Percentiles rank a stretch among this genome's conserved stretches.
Evolutionary conservation across 306 rosid genomes (phyloP).

Genomic region (Malus sieversii): DNA sequence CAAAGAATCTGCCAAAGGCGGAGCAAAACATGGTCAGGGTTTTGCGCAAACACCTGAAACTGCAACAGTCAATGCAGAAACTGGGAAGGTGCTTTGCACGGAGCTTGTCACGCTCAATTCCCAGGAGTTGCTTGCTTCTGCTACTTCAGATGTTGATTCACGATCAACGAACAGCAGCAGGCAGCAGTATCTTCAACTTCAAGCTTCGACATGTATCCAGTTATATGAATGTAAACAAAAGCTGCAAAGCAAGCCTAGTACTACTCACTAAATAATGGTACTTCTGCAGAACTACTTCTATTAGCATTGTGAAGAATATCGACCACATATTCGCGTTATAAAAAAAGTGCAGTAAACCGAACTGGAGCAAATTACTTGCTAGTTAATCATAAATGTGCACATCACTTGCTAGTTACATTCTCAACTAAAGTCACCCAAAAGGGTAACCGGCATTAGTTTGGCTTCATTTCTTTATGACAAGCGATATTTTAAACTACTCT

Average conservation of each 20-base stretch:
- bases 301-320: too few species aligned
- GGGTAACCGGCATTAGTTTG: neutral
- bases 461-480: neutral
- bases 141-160: slow-evolving; percentile 22
- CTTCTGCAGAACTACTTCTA: neutral
- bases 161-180: neutral
- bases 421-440: neutral
- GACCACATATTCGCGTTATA: too few species aligned
- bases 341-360: too few species aligned
- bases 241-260: neutral
- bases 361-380: too few species aligned
- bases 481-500: neutral
- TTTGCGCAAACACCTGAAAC: slow-evolving; percentile 8
- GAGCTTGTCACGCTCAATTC: slow-evolving; percentile 28
- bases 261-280: neutral
- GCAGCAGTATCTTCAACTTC: neutral
- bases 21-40: slow-evolving; percentile 30
- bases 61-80: slow-evolving; percentile 27
- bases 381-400: neutral
- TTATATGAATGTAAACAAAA: neutral
- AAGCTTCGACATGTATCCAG: neutral
- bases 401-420: neutral
- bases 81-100: slow-evolving; percentile 20
- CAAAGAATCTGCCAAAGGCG: slow-evolving; percentile 16
- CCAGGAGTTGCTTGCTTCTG: slow-evolving; percentile 38